Percentiles rank a stretch among this genome's conserved stretches.
Evolutionary conservation across 2,329 filamentous ascomycete species (phyloP).

Genomic region (Trematosphaeria pertusa): DNA sequence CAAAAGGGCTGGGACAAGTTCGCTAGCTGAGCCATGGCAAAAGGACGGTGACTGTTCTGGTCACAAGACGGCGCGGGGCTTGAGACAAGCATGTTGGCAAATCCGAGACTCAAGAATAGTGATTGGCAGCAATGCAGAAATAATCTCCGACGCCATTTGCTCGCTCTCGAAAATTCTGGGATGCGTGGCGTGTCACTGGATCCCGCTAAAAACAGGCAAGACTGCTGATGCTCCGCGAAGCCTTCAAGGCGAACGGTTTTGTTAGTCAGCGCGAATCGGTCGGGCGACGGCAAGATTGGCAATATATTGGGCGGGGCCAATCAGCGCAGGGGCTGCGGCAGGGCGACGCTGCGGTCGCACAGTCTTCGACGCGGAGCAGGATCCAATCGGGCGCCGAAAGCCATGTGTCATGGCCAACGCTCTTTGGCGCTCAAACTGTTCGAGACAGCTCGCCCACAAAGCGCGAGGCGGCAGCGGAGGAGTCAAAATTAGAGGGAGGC

Average conservation of each 20-base stretch:
- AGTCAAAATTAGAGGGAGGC: slow-evolving; percentile 14
- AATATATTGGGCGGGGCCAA: slow-evolving; percentile 36
- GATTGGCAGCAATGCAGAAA: slow-evolving; percentile 39
- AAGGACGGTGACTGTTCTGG: slow-evolving; percentile 26
- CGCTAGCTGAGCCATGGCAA: slow-evolving; percentile 17
- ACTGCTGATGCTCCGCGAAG: slow-evolving; percentile 9
- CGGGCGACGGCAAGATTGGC: slow-evolving; percentile 18
- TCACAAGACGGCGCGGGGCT: slow-evolving; percentile 29
- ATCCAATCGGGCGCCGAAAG: slow-evolving; percentile 24
- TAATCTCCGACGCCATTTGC: slow-evolving; percentile 43
- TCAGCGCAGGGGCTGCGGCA: slow-evolving; percentile 19
- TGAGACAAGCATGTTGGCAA: slow-evolving; percentile 9
- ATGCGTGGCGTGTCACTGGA: slow-evolving; percentile 36
- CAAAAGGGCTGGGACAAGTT: slow-evolving; percentile 15
- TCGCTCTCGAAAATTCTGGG: slow-evolving; percentile 39
- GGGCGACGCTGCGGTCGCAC: slow-evolving; percentile 15
- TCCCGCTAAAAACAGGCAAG: slow-evolving; percentile 18
- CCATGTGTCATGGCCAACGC: slow-evolving; percentile 43
- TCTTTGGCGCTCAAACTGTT: slow-evolving; percentile 31
- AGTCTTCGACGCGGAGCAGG: slow-evolving; percentile 6
- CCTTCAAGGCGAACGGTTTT: slow-evolving; percentile 16
- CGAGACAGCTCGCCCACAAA: slow-evolving; percentile 35
- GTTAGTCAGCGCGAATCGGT: slow-evolving; percentile 34
- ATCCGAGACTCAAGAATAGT: slow-evolving; percentile 23
- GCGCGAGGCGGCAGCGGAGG: slow-evolving; percentile 12